Conservation (phyloP, 495 filamentous ascomycete species). For the Penicillium paradoxum region DNA sequence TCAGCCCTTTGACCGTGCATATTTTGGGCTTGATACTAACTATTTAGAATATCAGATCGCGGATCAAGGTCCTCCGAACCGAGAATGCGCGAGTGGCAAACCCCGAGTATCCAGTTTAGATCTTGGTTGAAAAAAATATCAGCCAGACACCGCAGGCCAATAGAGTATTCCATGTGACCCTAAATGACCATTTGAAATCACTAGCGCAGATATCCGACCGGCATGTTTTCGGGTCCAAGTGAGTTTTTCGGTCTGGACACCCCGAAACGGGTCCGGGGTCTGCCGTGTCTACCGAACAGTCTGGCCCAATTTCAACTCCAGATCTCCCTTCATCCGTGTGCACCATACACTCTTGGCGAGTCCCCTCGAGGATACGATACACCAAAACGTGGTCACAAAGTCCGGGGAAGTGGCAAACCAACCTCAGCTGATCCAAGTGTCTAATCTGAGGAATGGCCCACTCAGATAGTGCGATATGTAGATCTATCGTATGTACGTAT, state of each 20-base stretch:
- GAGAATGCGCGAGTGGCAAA: neutral
- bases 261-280: conserved; percentile 16
- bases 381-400: conserved; percentile 4
- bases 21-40: neutral
- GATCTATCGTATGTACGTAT: conserved; percentile 1
- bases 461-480: neutral
- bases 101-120: neutral
- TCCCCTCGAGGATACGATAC: neutral
- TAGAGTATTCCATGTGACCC: neutral
- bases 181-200: neutral
- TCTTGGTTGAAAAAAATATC: neutral
- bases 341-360: neutral
- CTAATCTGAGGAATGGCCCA: conserved; percentile 2
- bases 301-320: conserved; percentile 5
- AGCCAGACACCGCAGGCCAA: neutral
- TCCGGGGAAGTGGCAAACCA: conserved; percentile 10
- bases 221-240: conserved; percentile 1
- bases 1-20: conserved; percentile 1
- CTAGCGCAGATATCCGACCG: conserved; percentile 1
- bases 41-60: conserved; percentile 5
- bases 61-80: neutral
- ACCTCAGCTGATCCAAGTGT: conserved; percentile 7
- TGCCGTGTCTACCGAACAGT: conserved; percentile 19
- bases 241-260: conserved; percentile 7
- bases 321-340: neutral